Evolutionary conservation across 441 rosid genomes (phyloP).

Genomic region (Euphorbia schlechtendalii): DNA sequence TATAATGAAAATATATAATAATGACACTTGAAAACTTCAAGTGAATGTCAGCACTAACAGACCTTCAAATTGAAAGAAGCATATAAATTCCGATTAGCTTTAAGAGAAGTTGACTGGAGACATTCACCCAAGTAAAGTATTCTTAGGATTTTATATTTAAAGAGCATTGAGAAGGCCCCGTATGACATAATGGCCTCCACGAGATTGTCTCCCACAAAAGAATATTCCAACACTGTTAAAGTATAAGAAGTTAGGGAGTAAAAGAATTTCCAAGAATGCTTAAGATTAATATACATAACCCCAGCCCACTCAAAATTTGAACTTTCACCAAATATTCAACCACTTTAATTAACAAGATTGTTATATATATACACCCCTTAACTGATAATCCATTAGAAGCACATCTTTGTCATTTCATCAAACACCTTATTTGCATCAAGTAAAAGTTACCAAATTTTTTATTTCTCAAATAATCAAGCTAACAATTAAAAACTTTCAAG

Average conservation of each 20-base stretch:
- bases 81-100: no score
- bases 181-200: constrained; percentile 94
- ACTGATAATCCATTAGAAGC: no score
- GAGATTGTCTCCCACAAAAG: constrained; percentile 96
- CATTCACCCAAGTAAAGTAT: constrained; percentile 71
- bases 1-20: no score
- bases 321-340: background rate
- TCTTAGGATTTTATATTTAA: constrained; percentile 65
- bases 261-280: background rate
- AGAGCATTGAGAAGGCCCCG: constrained; percentile 91
- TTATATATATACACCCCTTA: constrained; percentile 47
- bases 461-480: no score
- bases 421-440: no score
- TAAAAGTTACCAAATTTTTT: no score
- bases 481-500: no score
- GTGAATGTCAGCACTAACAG: no score
- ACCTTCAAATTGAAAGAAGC: no score
- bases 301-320: background rate
- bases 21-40: no score
- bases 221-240: constrained; percentile 78
- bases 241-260: background rate
- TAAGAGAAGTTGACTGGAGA: no score
- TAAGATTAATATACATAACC: background rate
- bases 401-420: no score
- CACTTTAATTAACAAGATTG: constrained; percentile 1